Percentiles rank a stretch among this genome's conserved stretches.
Evolutionary conservation across 495 filamentous ascomycete species (phyloP).

Genomic region (Jackrogersella multiformis): DNA sequence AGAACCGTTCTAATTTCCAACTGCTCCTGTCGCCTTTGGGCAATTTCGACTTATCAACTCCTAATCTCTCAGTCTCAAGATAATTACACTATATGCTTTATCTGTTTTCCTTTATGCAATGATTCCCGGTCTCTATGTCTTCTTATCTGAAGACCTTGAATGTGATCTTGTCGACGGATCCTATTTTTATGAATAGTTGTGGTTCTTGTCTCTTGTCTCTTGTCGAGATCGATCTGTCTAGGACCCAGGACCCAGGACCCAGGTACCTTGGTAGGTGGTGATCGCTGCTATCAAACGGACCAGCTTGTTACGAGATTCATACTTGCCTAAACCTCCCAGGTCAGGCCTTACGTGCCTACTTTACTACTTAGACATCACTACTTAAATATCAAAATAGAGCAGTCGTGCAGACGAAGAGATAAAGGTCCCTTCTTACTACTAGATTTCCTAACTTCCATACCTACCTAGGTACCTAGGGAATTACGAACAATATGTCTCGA

Average conservation of each 20-base stretch:
- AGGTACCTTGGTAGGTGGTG: conserved; percentile 10
- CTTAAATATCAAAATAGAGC: conserved; percentile 19
- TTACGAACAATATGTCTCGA: conserved; percentile 35
- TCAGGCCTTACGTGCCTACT: not conserved
- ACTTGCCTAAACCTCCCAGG: conserved; percentile 14
- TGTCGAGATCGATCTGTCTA: conserved; percentile 10
- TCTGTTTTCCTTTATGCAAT: conserved; percentile 14
- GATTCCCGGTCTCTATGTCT: not conserved
- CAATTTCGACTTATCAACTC: conserved; percentile 28
- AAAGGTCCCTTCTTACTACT: conserved; percentile 20
- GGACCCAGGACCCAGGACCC: no score
- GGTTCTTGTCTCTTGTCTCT: no score
- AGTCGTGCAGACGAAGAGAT: conserved; percentile 25
- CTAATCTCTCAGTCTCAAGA: conserved; percentile 11
- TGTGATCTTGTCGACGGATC: conserved; percentile 7
- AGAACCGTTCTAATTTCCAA: conserved; percentile 28
- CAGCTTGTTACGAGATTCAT: conserved; percentile 9
- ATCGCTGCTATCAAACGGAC: conserved; percentile 11
- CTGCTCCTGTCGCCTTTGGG: conserved; percentile 23
- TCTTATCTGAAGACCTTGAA: conserved; percentile 7
- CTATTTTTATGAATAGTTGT: conserved; percentile 9
- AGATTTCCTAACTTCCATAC: conserved; percentile 11
- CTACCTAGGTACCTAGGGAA: no score
- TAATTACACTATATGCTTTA: not conserved
- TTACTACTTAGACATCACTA: conserved; percentile 4